phyloP scores from a whole-genome alignment of 2,329 filamentous ascomycete genomes.

The Calonectria fujianensis region DNA sequence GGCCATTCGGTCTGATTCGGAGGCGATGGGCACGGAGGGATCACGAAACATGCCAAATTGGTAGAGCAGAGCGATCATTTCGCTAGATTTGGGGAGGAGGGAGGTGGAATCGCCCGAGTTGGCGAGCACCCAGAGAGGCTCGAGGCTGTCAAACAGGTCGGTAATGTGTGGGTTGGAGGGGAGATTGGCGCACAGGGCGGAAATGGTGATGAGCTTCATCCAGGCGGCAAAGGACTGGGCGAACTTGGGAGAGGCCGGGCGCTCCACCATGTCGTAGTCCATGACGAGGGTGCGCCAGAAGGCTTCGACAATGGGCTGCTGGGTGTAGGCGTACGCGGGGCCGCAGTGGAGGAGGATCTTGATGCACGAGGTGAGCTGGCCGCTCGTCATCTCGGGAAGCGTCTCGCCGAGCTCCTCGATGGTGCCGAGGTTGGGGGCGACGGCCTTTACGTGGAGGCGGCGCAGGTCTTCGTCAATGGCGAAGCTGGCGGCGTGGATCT shows the following conservation, averaged over 20 bases:
- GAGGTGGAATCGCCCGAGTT: slow-evolving; percentile 46
- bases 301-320: slow-evolving; percentile 53
- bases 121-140: slow-evolving; percentile 49
- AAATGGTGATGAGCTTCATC: slow-evolving; percentile 44
- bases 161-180: slow-evolving; percentile 37
- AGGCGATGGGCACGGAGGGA: slow-evolving; percentile 32
- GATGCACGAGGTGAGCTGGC: slow-evolving; percentile 42
- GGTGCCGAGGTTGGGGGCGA: slow-evolving; percentile 45
- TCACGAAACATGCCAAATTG: slow-evolving; percentile 41
- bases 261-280: slow-evolving; percentile 48
- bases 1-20: slow-evolving; percentile 34
- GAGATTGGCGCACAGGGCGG: slow-evolving; percentile 28
- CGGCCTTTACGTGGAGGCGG: slow-evolving; percentile 42
- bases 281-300: slow-evolving; percentile 55
- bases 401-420: slow-evolving; percentile 46
- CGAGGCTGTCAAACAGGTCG: slow-evolving; percentile 47
- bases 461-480: slow-evolving; percentile 35
- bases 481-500: slow-evolving; percentile 27
- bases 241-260: slow-evolving; percentile 44
- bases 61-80: slow-evolving; percentile 41
- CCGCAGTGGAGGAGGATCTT: slow-evolving; percentile 50
- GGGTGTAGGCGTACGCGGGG: slow-evolving; percentile 43
- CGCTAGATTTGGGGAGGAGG: slow-evolving; percentile 45
- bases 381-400: slow-evolving; percentile 35
- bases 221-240: slow-evolving; percentile 44